Evolutionary conservation across 163 green algal species (phyloP).

Genomic region (Volvox carteri): DNA sequence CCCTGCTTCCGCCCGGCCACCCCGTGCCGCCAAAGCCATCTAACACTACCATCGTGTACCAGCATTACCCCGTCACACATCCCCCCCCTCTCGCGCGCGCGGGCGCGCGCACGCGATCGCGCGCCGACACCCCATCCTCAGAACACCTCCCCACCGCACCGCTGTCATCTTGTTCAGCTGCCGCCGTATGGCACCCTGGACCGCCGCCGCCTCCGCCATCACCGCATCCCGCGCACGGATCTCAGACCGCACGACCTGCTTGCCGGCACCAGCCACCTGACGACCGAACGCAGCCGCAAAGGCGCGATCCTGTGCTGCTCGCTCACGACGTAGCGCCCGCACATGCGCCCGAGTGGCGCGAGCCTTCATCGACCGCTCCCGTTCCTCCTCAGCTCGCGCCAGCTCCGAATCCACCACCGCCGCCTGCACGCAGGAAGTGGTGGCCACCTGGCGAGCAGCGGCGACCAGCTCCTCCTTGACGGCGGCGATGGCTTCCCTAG

Average conservation of each 20-base stretch:
- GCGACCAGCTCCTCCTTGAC: background rate
- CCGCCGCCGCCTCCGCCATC: background rate
- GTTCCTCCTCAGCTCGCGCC: background rate
- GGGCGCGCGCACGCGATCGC: too few relatives aligned
- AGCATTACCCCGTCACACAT: too few relatives aligned
- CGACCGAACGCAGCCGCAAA: constrained; percentile 33
- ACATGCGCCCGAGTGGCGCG: background rate
- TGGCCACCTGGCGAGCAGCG: background rate
- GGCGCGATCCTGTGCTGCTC: constrained; percentile 19
- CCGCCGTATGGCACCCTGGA: background rate
- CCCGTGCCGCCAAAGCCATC: too few relatives aligned
- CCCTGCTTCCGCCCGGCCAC: too few relatives aligned
- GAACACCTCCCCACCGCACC: too few relatives aligned
- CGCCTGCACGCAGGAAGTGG: constrained; percentile 38
- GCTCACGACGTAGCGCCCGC: background rate
- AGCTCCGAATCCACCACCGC: constrained; percentile 30
- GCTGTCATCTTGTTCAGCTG: background rate
- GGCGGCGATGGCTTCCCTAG: constrained; percentile 11
- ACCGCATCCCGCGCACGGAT: constrained; percentile 12
- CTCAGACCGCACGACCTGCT: constrained; percentile 28
- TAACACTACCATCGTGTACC: too few relatives aligned
- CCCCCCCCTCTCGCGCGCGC: too few relatives aligned
- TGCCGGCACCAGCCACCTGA: constrained; percentile 38
- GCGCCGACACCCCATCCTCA: too few relatives aligned
- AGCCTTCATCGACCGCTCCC: background rate